Evolutionary conservation across 2,329 filamentous ascomycete genomes (phyloP).

Genomic region (Calonectria ilicicola): DNA sequence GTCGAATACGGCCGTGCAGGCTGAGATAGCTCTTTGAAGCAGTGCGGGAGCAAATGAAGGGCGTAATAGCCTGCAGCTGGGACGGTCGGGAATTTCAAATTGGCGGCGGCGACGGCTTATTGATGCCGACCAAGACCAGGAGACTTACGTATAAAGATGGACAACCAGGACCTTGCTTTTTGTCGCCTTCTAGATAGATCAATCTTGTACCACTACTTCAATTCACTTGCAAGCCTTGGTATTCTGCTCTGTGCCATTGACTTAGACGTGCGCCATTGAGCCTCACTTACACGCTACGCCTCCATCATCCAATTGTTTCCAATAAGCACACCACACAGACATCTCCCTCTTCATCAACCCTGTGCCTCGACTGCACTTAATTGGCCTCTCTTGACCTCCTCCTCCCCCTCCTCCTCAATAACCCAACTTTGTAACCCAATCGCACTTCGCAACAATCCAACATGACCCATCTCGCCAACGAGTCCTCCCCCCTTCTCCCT

Average conservation of each 20-base stretch:
- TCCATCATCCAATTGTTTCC: slow-evolving; percentile 8
- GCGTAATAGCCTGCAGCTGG: not conserved
- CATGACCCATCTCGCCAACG: slow-evolving; percentile 44
- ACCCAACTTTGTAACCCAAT: not conserved
- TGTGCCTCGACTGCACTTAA: not conserved
- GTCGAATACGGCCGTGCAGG: slow-evolving; percentile 2
- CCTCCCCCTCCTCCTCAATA: not conserved
- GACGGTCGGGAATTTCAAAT: not conserved
- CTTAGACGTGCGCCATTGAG: slow-evolving; percentile 1
- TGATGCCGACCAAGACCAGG: not conserved
- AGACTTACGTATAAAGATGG: slow-evolving; percentile 4
- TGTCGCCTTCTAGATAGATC: not conserved
- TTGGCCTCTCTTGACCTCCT: not conserved
- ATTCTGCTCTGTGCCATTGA: not conserved
- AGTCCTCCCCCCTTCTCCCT: slow-evolving; percentile 48
- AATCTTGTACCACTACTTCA: slow-evolving; percentile 2
- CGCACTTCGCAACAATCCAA: not conserved
- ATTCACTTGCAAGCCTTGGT: not conserved
- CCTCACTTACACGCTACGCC: not conserved
- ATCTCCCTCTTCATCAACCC: not conserved
- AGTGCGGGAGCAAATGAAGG: slow-evolving; percentile 9
- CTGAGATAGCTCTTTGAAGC: not conserved
- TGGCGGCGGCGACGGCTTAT: slow-evolving; percentile 5
- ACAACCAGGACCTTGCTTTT: not conserved
- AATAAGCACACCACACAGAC: slow-evolving; percentile 11